Evolutionary conservation across 2,329 filamentous ascomycete species (phyloP).

Genomic region (Fusarium palustre): DNA sequence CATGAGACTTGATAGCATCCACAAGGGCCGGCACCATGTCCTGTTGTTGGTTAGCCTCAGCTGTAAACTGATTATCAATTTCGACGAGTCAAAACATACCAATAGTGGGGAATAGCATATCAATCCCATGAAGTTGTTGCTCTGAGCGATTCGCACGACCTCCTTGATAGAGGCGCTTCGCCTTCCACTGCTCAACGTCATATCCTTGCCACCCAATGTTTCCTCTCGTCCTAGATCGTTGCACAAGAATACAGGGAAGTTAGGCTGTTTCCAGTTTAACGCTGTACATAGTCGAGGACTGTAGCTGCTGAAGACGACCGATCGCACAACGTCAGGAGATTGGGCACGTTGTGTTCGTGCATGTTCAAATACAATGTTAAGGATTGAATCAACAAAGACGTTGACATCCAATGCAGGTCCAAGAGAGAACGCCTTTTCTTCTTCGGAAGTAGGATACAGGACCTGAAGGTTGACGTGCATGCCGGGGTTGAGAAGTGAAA

Average conservation of each 20-base stretch:
- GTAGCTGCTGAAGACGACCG: conserved; percentile 94
- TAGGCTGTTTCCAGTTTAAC: conserved; percentile 99
- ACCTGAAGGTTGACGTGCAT: conserved; percentile 95
- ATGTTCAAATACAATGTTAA: conserved; percentile 91
- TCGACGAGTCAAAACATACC: conserved; percentile 63
- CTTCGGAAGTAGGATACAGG: conserved; percentile 81
- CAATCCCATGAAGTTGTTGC: conserved; percentile 98
- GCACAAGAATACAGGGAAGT: conserved; percentile 95
- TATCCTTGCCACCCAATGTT: conserved; percentile 52
- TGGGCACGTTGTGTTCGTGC: conserved; percentile 74
- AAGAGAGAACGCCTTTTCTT: conserved; percentile 77
- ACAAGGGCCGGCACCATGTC: conserved; percentile 93
- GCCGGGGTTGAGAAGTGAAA: conserved; percentile 78
- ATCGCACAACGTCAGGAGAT: conserved; percentile 78
- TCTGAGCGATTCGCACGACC: conserved; percentile 89
- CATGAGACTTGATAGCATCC: conserved; percentile 93
- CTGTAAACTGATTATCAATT: too few species aligned
- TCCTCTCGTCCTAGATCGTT: conserved; percentile 84
- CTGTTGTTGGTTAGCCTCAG: conserved; percentile 57
- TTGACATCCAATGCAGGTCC: conserved; percentile 87
- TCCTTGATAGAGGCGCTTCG: conserved; percentile 92
- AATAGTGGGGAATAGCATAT: conserved; percentile 89
- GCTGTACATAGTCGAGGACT: conserved; percentile 91
- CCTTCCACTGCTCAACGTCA: conserved; percentile 70
- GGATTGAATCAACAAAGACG: conserved; percentile 82